Base-by-base conservation (phyloP, 345 rosid species). In the Euphorbia lathyris region DNA sequence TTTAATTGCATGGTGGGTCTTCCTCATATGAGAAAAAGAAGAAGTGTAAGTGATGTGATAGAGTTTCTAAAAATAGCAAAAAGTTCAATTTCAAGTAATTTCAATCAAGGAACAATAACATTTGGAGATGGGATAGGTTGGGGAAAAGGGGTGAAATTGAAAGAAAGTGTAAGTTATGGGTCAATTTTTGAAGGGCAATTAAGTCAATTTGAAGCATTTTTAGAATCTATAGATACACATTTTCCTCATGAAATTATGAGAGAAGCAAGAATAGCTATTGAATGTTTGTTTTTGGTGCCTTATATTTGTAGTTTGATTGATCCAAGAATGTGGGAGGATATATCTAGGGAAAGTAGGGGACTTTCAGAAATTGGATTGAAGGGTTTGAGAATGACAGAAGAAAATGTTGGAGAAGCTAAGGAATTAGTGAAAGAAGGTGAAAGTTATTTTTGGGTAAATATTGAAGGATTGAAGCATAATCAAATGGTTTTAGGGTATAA, bases 261-360 rank as follows among this genome's bases (percentile, higher is more conserved):
- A 66, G 84, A 83, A 68, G 88, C 88, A 65, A 85, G 84, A 67
- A 56, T 67, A 63, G 82, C 83, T 1, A 76, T 81, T 75, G 79
- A 85, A 63, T 75, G 72, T 52, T 57, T 82, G 55, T 82, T 82
- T 69, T 26, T 82, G 40, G 74, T 65, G 27, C 83, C 83, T 14
- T 70, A 72, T 73, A 32, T 77, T 64, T 70, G 65, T 25, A 67
- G 69, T 11, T 71, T 78, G 8, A 13, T 57, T 42, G 52, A 67
- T 45, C 38, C 22, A 36, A 29, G 30, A 42, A 70, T 55, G 27
- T 73, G 77, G 78, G 72, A 70, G 32, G 76, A 68, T 19, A 71
- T 38, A 58, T 20, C 55, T 8, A 58, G 47, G 63, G 66, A 53
- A 22, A 29, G 47, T 2, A 72, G 17, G 34, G 79, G 13, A 9